phyloP scores from a whole-genome alignment of 371 early-diverging fungal genomes.

The Actinomucor elegans region DNA sequence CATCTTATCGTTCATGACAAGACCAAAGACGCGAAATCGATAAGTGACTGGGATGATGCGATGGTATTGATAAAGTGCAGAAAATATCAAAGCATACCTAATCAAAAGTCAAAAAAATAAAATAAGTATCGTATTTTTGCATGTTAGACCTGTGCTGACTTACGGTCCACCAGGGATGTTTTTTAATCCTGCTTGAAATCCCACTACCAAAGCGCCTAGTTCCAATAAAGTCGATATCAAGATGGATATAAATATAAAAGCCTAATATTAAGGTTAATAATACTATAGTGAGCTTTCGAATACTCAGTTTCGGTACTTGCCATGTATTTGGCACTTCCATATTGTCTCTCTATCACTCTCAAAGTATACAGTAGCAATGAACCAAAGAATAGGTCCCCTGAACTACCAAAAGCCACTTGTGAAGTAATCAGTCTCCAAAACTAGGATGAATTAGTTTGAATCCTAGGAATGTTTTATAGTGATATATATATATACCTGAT shows the following conservation, averaged over 20 bases:
- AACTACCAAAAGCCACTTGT: constrained; percentile 62
- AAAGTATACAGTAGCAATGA: constrained; percentile 64
- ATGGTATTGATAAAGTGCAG: constrained; percentile 63
- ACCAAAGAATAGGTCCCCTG: constrained; percentile 70
- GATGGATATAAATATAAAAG: constrained; percentile 59
- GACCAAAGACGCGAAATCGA: constrained; percentile 62
- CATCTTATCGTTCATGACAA: constrained; percentile 63
- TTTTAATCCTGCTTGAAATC: constrained; percentile 49
- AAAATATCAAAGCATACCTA: constrained; percentile 63
- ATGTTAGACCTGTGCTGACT: too few relatives aligned
- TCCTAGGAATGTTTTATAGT: too few relatives aligned
- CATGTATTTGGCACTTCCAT: constrained; percentile 68
- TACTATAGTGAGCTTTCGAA: neutral
- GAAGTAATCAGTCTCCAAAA: constrained; percentile 63
- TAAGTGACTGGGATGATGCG: constrained; percentile 60
- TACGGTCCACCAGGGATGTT: constrained; percentile 67
- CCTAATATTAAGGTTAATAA: constrained; percentile 28
- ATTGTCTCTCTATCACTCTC: constrained; percentile 73
- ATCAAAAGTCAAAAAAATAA: too few relatives aligned
- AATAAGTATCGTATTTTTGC: too few relatives aligned
- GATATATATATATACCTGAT: constrained; percentile 66
- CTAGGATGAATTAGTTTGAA: too few relatives aligned
- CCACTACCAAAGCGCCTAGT: constrained; percentile 49
- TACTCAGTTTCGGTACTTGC: constrained; percentile 27
- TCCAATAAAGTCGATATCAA: constrained; percentile 57